Percentiles rank a stretch among this genome's conserved stretches.
Evolutionary conservation across 2,329 filamentous ascomycete genomes (phyloP).

Genomic region (Colletotrichum salicis): DNA sequence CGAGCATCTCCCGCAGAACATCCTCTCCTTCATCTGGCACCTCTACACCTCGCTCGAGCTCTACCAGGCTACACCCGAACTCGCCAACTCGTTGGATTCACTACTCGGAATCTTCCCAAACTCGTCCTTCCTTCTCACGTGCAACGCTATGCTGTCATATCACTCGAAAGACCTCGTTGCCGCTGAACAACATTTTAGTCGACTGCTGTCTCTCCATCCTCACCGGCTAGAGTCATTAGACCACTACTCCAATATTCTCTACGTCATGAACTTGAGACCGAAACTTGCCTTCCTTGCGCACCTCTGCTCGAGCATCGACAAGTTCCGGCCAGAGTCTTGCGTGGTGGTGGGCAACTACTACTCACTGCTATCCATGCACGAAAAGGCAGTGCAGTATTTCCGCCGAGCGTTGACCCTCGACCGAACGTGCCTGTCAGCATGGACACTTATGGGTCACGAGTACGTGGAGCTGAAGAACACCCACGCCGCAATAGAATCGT

Average conservation of each 20-base stretch:
- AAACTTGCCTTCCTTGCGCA: slow-evolving; percentile 94
- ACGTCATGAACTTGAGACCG: slow-evolving; percentile 87
- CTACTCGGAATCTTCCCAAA: slow-evolving; percentile 86
- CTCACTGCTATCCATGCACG: slow-evolving; percentile 90
- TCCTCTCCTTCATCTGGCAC: slow-evolving; percentile 94
- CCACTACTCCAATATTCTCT: slow-evolving; percentile 97
- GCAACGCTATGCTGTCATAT: slow-evolving; percentile 87
- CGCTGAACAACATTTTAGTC: slow-evolving; percentile 76
- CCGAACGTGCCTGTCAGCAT: slow-evolving; percentile 89
- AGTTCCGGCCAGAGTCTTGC: slow-evolving; percentile 95
- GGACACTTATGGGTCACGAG: slow-evolving; percentile 99
- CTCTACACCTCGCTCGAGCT: slow-evolving; percentile 91
- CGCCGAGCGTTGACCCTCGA: slow-evolving; percentile 91
- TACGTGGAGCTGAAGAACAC: slow-evolving; percentile 99
- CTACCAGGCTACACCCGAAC: slow-evolving; percentile 82
- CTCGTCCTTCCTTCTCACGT: slow-evolving; percentile 90
- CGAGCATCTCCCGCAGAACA: slow-evolving; percentile 82
- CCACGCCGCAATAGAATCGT: slow-evolving; percentile 96
- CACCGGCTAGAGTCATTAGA: slow-evolving; percentile 88
- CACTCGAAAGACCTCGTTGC: slow-evolving; percentile 84
- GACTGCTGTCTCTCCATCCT: slow-evolving; percentile 79
- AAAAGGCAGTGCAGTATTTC: slow-evolving; percentile 98
- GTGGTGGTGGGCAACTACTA: slow-evolving; percentile 99
- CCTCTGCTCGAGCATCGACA: slow-evolving; percentile 89
- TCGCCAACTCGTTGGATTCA: slow-evolving; percentile 80